Evolutionary conservation across 169 alveolate genomes (phyloP).

Genomic region (Plasmodium gonderi): DNA sequence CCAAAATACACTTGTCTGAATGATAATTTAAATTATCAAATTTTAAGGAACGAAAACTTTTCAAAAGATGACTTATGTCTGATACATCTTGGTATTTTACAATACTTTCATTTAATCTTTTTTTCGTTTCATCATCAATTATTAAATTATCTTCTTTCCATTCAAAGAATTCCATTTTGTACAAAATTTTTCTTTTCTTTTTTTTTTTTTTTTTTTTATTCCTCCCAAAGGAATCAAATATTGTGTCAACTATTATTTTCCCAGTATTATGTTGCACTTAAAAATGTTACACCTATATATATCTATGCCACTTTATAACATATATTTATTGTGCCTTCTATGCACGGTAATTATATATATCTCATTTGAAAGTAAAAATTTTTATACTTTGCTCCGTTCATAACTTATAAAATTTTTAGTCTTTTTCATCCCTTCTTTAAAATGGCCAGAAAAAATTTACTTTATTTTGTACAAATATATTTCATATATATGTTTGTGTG

Average conservation of each 20-base stretch:
- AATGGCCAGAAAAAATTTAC: too few relatives aligned
- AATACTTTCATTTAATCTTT: conserved; percentile 5
- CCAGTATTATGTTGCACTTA: neutral
- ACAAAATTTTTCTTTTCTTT: neutral
- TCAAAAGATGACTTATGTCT: neutral
- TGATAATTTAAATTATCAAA: conserved; percentile 68
- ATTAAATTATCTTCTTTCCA: conserved; percentile 38
- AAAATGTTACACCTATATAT: too few relatives aligned
- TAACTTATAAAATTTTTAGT: too few relatives aligned
- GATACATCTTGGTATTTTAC: conserved; percentile 21
- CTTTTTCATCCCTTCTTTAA: too few relatives aligned
- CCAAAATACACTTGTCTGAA: conserved; percentile 47
- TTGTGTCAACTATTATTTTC: neutral
- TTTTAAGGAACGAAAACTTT: conserved; percentile 23
- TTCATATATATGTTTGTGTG: too few relatives aligned
- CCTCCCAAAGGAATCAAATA: neutral
- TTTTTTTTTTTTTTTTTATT: neutral
- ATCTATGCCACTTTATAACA: too few relatives aligned
- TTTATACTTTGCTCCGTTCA: too few relatives aligned
- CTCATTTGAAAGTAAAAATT: too few relatives aligned
- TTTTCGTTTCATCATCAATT: conserved; percentile 15
- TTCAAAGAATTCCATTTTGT: conserved; percentile 22
- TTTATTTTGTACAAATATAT: too few relatives aligned
- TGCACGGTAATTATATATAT: too few relatives aligned
- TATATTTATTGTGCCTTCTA: too few relatives aligned